phyloP scores from a whole-genome alignment of 345 rosid species.

The Iberis pinnata region DNA sequence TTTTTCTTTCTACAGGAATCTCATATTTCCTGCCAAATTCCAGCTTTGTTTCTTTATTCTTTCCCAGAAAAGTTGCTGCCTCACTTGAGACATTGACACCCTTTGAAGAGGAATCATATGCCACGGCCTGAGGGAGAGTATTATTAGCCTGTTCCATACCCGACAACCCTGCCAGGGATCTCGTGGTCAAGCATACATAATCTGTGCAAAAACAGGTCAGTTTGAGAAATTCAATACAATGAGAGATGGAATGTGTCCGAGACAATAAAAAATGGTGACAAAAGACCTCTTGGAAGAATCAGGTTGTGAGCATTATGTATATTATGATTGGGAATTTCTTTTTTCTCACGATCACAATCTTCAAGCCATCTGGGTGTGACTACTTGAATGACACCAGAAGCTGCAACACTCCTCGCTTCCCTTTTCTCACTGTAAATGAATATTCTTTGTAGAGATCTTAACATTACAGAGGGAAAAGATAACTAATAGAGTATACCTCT shows the following conservation, averaged over 20 bases:
- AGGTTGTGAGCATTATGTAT: constrained; percentile 64
- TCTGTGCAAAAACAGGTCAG: constrained; percentile 35
- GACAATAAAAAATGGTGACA: constrained; percentile 1
- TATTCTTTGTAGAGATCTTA: constrained; percentile 14
- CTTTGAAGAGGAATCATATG: constrained; percentile 27
- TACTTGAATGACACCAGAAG: constrained; percentile 75
- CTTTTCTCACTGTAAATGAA: constrained; percentile 58
- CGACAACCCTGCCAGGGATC: constrained; percentile 31
- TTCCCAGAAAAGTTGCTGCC: constrained; percentile 33
- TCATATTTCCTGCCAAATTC: constrained; percentile 24
- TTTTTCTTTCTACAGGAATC: constrained; percentile 29
- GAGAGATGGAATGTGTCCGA: constrained; percentile 4
- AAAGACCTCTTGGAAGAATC: constrained; percentile 79
- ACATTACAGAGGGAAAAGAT: constrained; percentile 8
- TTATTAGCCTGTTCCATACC: constrained; percentile 37
- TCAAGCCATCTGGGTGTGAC: constrained; percentile 83
- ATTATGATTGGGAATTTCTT: constrained; percentile 55
- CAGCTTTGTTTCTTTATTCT: constrained; percentile 30
- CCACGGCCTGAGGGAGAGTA: constrained; percentile 22
- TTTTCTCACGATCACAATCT: constrained; percentile 72
- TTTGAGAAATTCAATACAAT: constrained; percentile 20
- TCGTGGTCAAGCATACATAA: constrained; percentile 41
- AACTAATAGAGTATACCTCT: no score
- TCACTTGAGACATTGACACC: constrained; percentile 31
- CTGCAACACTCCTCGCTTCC: constrained; percentile 69